Conservation (phyloP, 148 eudicot genomes). For the Amaranthus cruentus region DNA sequence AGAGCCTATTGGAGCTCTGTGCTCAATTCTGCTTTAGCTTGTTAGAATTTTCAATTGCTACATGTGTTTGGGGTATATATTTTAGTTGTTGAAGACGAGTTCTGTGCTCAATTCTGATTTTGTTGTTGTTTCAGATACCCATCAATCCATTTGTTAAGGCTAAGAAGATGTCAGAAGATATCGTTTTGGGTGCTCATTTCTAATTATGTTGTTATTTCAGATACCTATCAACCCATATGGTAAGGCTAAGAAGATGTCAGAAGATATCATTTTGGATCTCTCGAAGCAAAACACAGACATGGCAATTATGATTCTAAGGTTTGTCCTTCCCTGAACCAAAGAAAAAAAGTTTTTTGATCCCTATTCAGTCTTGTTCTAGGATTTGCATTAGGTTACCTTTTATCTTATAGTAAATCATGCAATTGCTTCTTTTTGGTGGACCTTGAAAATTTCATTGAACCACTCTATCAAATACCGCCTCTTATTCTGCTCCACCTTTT, state of each 20-base stretch:
- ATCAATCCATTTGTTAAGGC: conserved; percentile 98
- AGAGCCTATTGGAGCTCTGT: conserved; percentile 12
- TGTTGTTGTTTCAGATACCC: conserved; percentile 49
- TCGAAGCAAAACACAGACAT: conserved; percentile 56
- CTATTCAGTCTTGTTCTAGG: not conserved
- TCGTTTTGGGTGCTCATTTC: not conserved
- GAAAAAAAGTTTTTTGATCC: not conserved
- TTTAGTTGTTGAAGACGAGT: not conserved
- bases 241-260: conserved; percentile 98
- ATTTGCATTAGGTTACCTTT: not conserved
- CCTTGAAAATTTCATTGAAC: too few species aligned
- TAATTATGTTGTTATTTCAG: conserved; percentile 29
- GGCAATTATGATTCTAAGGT: conserved; percentile 97
- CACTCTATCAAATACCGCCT: too few species aligned
- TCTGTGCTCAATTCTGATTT: conserved; percentile 2
- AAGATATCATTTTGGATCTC: conserved; percentile 89
- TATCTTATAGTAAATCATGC: not conserved
- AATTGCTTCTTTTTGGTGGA: too few species aligned
- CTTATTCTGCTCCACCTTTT: not conserved
- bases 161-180: conserved; percentile 98
- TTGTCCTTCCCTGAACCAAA: not conserved
- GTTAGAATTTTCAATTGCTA: not conserved
- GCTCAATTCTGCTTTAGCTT: not conserved
- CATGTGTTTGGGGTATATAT: not conserved
- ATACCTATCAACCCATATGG: conserved; percentile 95